Evolutionary conservation across 805 yeast genomes (phyloP).

Genomic region (Metschnikowia henanensis): DNA sequence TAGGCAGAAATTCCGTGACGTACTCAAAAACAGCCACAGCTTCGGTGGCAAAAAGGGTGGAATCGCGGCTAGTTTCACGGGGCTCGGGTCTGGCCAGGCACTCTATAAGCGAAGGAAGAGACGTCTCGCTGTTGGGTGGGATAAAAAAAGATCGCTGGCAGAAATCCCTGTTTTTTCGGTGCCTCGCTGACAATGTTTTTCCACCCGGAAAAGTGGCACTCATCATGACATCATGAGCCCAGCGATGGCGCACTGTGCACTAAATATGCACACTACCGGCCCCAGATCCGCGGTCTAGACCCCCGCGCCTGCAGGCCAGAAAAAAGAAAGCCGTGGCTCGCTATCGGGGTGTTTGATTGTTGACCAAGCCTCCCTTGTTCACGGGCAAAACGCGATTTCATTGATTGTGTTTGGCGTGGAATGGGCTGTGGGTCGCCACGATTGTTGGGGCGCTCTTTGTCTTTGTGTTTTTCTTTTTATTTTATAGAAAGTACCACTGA

Average conservation of each 20-base stretch:
- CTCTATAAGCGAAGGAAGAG: not conserved
- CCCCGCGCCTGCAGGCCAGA: not conserved
- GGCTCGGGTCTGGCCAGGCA: too few species aligned
- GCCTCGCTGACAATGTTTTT: conserved; percentile 3
- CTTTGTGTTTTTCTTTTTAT: too few species aligned
- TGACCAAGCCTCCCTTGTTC: too few species aligned
- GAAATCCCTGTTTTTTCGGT: conserved; percentile 1
- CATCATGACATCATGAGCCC: conserved; percentile 7
- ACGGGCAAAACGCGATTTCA: too few species aligned
- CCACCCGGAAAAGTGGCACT: conserved; percentile 8
- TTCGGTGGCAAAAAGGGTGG: conserved; percentile 6
- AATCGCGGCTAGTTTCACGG: too few species aligned
- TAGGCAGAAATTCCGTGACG: not conserved
- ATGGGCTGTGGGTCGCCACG: too few species aligned
- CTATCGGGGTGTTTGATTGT: too few species aligned
- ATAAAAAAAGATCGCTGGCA: not conserved
- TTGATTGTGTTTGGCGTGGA: too few species aligned
- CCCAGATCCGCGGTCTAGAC: conserved; percentile 9
- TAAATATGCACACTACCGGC: not conserved
- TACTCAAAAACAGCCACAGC: conserved; percentile 3
- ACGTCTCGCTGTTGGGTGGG: not conserved
- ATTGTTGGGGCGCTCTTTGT: too few species aligned
- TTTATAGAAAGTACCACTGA: too few species aligned
- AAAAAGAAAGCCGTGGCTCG: not conserved
- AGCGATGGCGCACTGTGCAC: conserved; percentile 1